Evolutionary conservation across 768 basidiomycete species (phyloP), one percentile per base, ranked within the genome.

Genomic region (Suillus subaureus): DNA sequence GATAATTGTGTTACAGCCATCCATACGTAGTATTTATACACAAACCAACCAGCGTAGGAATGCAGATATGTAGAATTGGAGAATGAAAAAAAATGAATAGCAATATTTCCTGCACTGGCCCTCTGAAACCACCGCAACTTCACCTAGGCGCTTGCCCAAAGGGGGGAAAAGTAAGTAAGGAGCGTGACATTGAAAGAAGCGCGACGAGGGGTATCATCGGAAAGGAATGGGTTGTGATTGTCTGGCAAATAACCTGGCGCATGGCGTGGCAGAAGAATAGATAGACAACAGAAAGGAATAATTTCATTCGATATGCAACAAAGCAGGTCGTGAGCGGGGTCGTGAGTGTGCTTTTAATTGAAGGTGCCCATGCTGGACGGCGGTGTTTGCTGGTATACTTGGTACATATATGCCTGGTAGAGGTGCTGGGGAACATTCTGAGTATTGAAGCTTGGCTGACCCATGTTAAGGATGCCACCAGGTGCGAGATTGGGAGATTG

Each of bases 331-430:
- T 86, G 74, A 82, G 70, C 69, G 66, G 71, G 45, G 73, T 79
- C 78, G 76, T 79, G 61, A 64, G 49, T 61, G 35, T 40, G 52
- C 15, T 62, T 70, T 88, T 81, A 89, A 69, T 88, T 88, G 84
- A 89, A 94, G 61, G 89, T 74, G 72, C 92, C 91, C 88, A 93
- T 90, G 65, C 78, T 78, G 77, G 90, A 89, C 69, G 86, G 85
- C 26, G 88, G 86, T 69, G 85, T 88, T 78, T 91, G 89, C 76
- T 90, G 90, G 78, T 93, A 93, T 75, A 90, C 82, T 78, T 89
- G 89, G 74, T 92, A 92, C 90, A 93, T 89, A 81, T 93, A 93
- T 65, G 88, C 84, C 77, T 91, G 88, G 75, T 93, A 93, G 68
- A 90, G 77, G 72, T 91, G 89, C 82, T 65, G 89, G 84, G 89